A percentile compares a stretch with the other conserved stretches of the same genome.
These are phyloP conservation scores for Shiraia bambusicola DNA, from an alignment of 2,329 filamentous ascomycete species.

Conservation along the genomic window DNA sequence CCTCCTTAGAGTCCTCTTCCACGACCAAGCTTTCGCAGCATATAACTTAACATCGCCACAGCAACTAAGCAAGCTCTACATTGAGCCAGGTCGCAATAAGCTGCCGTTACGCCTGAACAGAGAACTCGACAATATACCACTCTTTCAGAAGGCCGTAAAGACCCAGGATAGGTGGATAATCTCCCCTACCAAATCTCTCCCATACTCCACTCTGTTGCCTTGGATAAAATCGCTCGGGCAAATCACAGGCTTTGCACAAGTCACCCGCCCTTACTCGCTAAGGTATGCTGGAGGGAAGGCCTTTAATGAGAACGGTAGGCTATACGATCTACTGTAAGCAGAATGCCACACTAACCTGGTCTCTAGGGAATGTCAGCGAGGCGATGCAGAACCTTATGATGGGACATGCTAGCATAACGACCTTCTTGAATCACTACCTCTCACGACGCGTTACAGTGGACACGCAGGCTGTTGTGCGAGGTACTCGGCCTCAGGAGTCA, in stretches of 20 bases:
- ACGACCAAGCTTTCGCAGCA: slow-evolving; percentile 35
- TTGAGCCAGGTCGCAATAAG: slow-evolving; percentile 32
- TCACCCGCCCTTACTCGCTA: slow-evolving; percentile 39
- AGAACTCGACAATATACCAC: slow-evolving; percentile 31
- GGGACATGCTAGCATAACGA: slow-evolving; percentile 16
- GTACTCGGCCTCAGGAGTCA: slow-evolving; percentile 11
- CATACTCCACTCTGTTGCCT: slow-evolving; percentile 22
- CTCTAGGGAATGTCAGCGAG: slow-evolving; percentile 33
- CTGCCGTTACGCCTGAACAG: slow-evolving; percentile 37
- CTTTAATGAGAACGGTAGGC: slow-evolving; percentile 45
- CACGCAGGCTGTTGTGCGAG: slow-evolving; percentile 15
- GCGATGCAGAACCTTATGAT: slow-evolving; percentile 38
- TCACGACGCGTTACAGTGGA: slow-evolving; percentile 14
- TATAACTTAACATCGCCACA: slow-evolving; percentile 34
- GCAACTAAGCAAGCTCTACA: slow-evolving; percentile 40
- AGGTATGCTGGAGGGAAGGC: slow-evolving; percentile 41
- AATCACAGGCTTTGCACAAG: slow-evolving; percentile 38
- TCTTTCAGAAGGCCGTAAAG: slow-evolving; percentile 23
- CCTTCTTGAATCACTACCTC: slow-evolving; percentile 20
- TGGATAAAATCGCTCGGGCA: slow-evolving; percentile 33
- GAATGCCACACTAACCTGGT: slow-evolving; percentile 7
- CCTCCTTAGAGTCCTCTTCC: slow-evolving; percentile 41
- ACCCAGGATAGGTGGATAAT: slow-evolving; percentile 27
- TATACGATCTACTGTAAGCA: neutral
- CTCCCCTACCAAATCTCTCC: slow-evolving; percentile 26